Evolutionary conservation across 2,329 filamentous ascomycete species (phyloP).

Genomic region (Thelonectria blattea): DNA sequence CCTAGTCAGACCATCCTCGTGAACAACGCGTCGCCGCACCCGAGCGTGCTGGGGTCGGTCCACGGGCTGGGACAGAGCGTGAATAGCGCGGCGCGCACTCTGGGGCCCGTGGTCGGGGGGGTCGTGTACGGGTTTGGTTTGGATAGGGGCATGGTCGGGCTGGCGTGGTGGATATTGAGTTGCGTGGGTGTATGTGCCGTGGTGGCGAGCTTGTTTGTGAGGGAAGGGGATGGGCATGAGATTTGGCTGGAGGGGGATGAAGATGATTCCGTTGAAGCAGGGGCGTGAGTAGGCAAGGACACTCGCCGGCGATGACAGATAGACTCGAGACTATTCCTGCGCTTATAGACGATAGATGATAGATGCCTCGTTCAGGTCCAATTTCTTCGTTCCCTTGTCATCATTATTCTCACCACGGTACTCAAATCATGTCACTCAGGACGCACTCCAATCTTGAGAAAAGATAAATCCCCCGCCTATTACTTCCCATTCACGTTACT

Average conservation of each 20-base stretch:
- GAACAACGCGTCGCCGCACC: constrained; percentile 56
- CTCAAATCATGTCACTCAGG: too few relatives aligned
- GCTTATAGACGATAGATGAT: neutral
- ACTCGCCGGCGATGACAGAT: too few relatives aligned
- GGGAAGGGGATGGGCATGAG: constrained; percentile 69
- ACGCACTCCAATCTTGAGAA: too few relatives aligned
- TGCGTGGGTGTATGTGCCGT: constrained; percentile 55
- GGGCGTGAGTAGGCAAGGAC: neutral
- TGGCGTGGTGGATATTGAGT: constrained; percentile 63
- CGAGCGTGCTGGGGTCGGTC: constrained; percentile 53
- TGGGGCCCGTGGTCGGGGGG: constrained; percentile 66
- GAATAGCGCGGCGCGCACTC: constrained; percentile 62
- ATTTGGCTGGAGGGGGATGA: constrained; percentile 68
- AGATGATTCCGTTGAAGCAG: constrained; percentile 39
- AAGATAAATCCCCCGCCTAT: neutral
- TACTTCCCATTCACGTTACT: constrained; percentile 3
- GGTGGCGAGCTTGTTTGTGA: constrained; percentile 60
- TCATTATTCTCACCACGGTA: too few relatives aligned
- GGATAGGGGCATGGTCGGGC: constrained; percentile 61
- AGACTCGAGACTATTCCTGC: too few relatives aligned
- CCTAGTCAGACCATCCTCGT: constrained; percentile 54
- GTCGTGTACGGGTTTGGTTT: constrained; percentile 66
- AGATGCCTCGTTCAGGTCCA: neutral
- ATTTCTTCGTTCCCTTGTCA: neutral
- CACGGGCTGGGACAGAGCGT: constrained; percentile 64